Evolutionary conservation across 495 filamentous ascomycete genomes (phyloP).

Genomic region (Hyaloscypha hepaticicola): DNA sequence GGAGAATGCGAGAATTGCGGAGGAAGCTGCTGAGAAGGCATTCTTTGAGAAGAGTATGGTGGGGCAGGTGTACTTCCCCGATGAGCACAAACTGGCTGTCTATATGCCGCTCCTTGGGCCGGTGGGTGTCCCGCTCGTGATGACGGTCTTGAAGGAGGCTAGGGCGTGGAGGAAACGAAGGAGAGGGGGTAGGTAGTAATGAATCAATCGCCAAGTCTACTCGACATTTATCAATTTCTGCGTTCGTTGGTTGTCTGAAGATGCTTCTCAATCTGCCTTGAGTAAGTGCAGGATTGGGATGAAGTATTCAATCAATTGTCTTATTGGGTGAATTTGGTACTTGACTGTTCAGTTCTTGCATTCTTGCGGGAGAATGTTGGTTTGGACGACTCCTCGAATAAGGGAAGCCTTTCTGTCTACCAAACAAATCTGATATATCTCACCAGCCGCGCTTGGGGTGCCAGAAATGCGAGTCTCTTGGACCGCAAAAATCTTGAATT

Average conservation of each 20-base stretch:
- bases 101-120: conserved; percentile 91
- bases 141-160: conserved; percentile 79
- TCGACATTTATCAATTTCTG: background rate
- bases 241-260: background rate
- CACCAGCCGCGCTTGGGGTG: no score
- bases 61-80: conserved; percentile 94
- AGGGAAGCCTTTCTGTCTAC: no score
- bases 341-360: no score
- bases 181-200: conserved; percentile 14
- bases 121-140: conserved; percentile 83
- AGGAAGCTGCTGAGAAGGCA: conserved; percentile 84
- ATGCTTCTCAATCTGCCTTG: background rate
- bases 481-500: no score
- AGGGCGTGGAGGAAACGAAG: conserved; percentile 52
- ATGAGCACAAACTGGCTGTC: conserved; percentile 98
- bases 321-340: no score
- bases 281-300: background rate
- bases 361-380: no score
- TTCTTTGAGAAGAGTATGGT: conserved; percentile 99
- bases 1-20: conserved; percentile 77
- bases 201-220: background rate
- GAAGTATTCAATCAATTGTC: no score
- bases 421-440: no score
- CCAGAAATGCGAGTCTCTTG: no score
- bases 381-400: no score